phyloP scores from a whole-genome alignment of 495 filamentous ascomycete species.

The Trichoderma erinaceum region DNA sequence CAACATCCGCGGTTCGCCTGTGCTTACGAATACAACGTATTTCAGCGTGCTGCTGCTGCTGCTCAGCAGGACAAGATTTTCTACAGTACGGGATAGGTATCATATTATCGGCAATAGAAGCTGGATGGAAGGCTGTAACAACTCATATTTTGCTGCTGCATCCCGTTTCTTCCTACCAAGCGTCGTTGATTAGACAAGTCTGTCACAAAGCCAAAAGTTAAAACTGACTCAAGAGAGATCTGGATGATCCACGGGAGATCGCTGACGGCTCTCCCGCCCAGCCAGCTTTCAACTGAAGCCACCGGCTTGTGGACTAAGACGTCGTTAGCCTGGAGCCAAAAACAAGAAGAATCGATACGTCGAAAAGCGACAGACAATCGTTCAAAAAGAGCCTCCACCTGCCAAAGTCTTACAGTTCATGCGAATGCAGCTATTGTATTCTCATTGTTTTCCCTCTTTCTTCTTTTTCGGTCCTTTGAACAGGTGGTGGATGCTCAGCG shows the following conservation, averaged over 20 bases:
- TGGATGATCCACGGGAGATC: slow-evolving; percentile 1
- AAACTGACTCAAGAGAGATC: not conserved
- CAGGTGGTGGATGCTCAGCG: too few relatives aligned
- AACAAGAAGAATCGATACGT: not conserved
- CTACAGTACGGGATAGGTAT: too few relatives aligned
- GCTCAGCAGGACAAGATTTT: too few relatives aligned
- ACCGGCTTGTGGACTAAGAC: not conserved
- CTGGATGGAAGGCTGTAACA: too few relatives aligned
- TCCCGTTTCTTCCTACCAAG: not conserved
- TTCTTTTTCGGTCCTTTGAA: too few relatives aligned
- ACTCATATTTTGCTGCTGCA: too few relatives aligned
- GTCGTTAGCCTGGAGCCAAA: not conserved
- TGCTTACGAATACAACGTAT: not conserved
- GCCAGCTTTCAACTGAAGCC: slow-evolving; percentile 1
- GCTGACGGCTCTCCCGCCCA: not conserved
- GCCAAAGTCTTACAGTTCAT: too few relatives aligned
- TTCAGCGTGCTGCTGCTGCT: not conserved
- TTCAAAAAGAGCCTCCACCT: not conserved
- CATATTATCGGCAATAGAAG: too few relatives aligned
- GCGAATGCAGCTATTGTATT: too few relatives aligned
- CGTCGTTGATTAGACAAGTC: not conserved
- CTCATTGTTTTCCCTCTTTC: too few relatives aligned
- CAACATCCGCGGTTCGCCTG: not conserved
- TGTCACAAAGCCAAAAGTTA: too few relatives aligned
- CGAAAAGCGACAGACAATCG: not conserved